Evolutionary conservation across 371 early-diverging fungal species (phyloP).

Genomic region (Smittium mucronatum): DNA sequence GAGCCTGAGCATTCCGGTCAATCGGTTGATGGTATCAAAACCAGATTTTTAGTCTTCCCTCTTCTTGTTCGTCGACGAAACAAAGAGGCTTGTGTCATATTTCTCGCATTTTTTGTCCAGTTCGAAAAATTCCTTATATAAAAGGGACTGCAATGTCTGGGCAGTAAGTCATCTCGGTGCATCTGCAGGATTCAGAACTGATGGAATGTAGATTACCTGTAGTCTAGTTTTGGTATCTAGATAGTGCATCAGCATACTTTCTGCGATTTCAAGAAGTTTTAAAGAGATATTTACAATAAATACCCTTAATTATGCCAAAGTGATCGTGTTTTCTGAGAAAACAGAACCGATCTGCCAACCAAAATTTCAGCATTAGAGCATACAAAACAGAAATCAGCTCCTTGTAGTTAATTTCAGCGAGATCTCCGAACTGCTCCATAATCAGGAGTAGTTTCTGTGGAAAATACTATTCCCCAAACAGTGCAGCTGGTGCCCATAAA

Average conservation of each 20-base stretch:
- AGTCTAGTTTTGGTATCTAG: background rate
- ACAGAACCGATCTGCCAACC: background rate
- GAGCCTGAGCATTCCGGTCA: background rate
- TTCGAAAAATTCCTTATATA: background rate
- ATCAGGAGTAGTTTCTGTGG: background rate
- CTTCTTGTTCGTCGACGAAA: background rate
- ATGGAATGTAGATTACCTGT: background rate
- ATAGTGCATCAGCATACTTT: background rate
- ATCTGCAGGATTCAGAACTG: background rate
- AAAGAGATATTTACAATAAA: background rate
- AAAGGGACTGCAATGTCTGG: background rate
- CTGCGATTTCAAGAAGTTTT: background rate
- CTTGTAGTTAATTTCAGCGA: background rate
- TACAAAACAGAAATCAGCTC: background rate
- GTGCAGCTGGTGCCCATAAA: background rate
- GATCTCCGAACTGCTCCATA: background rate
- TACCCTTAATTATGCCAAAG: background rate
- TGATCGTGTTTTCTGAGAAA: slow-evolving; percentile 1
- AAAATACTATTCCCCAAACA: background rate
- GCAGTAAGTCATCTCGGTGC: background rate
- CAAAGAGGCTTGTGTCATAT: background rate
- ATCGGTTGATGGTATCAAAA: background rate
- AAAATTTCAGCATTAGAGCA: background rate
- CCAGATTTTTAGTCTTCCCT: background rate
- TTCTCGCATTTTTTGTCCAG: background rate